phyloP scores from a whole-genome alignment of 1,139 yeast genomes.

The Eremothecium gossypii region DNA sequence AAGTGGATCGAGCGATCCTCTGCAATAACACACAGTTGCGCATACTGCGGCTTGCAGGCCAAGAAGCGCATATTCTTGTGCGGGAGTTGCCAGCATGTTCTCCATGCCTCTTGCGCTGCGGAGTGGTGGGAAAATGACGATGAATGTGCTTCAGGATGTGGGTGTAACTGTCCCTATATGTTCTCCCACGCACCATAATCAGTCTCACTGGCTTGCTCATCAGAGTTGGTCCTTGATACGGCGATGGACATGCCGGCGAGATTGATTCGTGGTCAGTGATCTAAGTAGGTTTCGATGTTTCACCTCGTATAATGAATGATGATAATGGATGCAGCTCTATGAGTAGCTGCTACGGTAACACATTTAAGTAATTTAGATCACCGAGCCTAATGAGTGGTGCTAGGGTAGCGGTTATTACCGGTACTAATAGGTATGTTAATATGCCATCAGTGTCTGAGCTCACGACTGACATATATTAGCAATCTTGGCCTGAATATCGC shows the following conservation, averaged over 20 bases:
- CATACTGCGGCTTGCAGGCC: slow-evolving; percentile 54
- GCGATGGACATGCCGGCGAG: too few relatives aligned
- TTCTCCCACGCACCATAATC: slow-evolving; percentile 10
- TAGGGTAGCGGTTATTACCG: slow-evolving; percentile 49
- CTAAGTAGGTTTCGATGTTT: too few relatives aligned
- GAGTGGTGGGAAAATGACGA: slow-evolving; percentile 64
- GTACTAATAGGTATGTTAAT: slow-evolving; percentile 44
- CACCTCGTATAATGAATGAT: too few relatives aligned
- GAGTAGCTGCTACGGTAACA: too few relatives aligned
- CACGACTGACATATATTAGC: slow-evolving; percentile 23
- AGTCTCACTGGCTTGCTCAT: too few relatives aligned
- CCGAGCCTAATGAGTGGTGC: slow-evolving; percentile 11
- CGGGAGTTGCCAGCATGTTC: slow-evolving; percentile 63
- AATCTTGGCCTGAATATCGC: slow-evolving; percentile 83
- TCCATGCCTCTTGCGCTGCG: slow-evolving; percentile 71
- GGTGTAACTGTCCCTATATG: slow-evolving; percentile 54
- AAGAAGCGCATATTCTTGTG: slow-evolving; percentile 60
- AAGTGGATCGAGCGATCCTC: slow-evolving; percentile 23
- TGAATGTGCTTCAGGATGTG: slow-evolving; percentile 88
- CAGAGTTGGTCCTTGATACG: too few relatives aligned
- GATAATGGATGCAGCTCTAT: too few relatives aligned
- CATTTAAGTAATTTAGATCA: too few relatives aligned
- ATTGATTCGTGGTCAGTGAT: too few relatives aligned
- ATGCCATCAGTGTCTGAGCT: not conserved
- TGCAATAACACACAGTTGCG: slow-evolving; percentile 39